These are phyloP conservation scores for Cadophora luteo-olivacea DNA, from an alignment of 2,329 filamentous ascomycete genomes.

Conservation along the genomic window DNA sequence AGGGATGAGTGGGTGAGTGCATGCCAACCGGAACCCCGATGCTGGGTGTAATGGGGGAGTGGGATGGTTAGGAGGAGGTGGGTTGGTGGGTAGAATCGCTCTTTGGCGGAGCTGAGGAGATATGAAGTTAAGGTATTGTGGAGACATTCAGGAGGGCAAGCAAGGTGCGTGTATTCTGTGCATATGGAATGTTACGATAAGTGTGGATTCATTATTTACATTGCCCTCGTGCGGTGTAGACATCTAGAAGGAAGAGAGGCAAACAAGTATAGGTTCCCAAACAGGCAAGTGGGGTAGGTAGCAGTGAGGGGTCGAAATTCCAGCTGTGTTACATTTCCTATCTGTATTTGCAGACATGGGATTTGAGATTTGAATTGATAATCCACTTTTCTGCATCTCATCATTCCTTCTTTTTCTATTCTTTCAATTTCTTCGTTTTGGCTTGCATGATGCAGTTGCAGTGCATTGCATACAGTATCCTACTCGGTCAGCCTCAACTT, in stretches of 20 bases:
- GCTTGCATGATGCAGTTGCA: background rate
- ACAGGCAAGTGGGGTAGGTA: background rate
- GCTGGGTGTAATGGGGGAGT: background rate
- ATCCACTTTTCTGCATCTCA: background rate
- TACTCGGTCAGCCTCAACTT: background rate
- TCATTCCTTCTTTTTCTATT: background rate
- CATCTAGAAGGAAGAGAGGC: background rate
- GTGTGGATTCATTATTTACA: background rate
- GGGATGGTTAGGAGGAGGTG: background rate
- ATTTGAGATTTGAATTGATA: background rate
- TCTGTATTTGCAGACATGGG: background rate
- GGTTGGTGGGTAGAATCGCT: constrained; percentile 1
- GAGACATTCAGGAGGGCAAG: background rate
- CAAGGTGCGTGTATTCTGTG: background rate
- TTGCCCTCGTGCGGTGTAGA: background rate
- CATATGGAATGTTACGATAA: background rate
- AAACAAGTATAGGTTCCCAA: background rate
- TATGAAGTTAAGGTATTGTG: background rate
- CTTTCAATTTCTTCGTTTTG: background rate
- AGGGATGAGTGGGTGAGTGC: too few relatives aligned
- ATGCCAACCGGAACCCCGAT: background rate
- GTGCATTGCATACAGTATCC: background rate
- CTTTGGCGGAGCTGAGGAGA: background rate
- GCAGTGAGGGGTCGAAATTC: background rate
- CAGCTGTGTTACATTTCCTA: background rate